Evolutionary conservation across 345 rosid species (phyloP), one percentile per base, ranked within the genome.

Genomic region (Conringia planisiliqua): DNA sequence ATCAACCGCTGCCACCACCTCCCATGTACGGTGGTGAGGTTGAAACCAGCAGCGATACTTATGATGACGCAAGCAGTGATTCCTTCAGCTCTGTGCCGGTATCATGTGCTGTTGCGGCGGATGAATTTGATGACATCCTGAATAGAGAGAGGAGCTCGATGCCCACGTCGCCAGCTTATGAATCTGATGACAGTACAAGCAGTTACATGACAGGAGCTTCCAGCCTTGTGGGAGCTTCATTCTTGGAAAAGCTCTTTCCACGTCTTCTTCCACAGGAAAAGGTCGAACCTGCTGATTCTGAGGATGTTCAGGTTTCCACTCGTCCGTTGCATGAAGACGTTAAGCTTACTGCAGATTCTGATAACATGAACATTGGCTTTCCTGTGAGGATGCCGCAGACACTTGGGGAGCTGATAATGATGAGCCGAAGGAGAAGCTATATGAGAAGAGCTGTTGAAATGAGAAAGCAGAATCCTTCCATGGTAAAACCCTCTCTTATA

Each of bases 191-290:
- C 69, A 90, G 85, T 74, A 83, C 75, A 12, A 83, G 89, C 85
- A 93, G 97, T 77, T 84, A 85, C 75, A 87, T 74, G 55, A 87
- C 92, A 0, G 87, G 91, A 57, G 72, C 74, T 40, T 82, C 97
- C 42, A 85, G 89, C 79, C 90, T 81, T 12, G 89, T 78, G 68
- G 97, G 97, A 38, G 56, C 84, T 67, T 81, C 89, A n/a, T 87
- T 91, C 82, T 79, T 94, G 86, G 97, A 90, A 81, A 83, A 86
- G 78, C 89, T 91, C 72, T 94, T 91, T 77, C 99, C 97, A 35
- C 74, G 86, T 70, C 81, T 81, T 76, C 79, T 86, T 65, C 87
- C 78, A 74, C 85, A 47, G 55, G 86, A 77, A 61, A 86, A 83
- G 44, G 71, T 13, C 27, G 51, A 47, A 71, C 57, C 68, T 35